Base-by-base conservation (phyloP, 345 rosid genomes). In the Erucastrum elatum region DNA sequence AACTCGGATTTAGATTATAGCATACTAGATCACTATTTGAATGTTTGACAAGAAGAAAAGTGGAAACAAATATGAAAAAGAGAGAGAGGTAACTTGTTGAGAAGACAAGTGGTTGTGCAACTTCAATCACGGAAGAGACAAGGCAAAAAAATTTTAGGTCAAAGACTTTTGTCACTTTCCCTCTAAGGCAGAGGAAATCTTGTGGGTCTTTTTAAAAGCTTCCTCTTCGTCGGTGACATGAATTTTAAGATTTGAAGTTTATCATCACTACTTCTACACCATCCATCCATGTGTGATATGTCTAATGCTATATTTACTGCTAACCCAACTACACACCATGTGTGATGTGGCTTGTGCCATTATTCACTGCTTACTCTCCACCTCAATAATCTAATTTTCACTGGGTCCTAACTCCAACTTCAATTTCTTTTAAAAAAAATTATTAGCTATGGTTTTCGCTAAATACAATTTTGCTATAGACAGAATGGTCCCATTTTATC, bases 101-200 rank as follows among this genome's bases (percentile, higher is more conserved):
- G 53, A 72, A 66, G 81, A 66, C 56, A 39, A 39, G 59, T 71
- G 12, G 77, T 65, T 72, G 76, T 71, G 66, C 65, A 77, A 71
- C 70, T 71, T 64, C 6, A 41, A 66, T 72, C 82, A 78, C 77
- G 81, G 77, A 78, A 58, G 55, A 78, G 77, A 66, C 76, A 78
- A 33, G 30, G 29, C 56, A 31, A 26, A 11, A 29, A 29, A 1
- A 12, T 3, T 64, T 11, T 58, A 65, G 72, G 81, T 70, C 75
- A 70, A 77, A 64, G 66, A 77, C 71, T 64, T 77, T 77, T 64
- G 77, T 72, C 82, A 78, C 77, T 71, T 78, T 72, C 53, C 72
- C 15, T 78, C 63, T n/a, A 78, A 13, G 55, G 55, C 35, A 62
- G 68, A 76, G 71, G 71, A 58, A 41, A 21, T 72, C 77, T 72